These are phyloP conservation scores for Obelidium mucronatum DNA, from an alignment of 192 early-diverging fungal genomes.

Conservation along the genomic window DNA sequence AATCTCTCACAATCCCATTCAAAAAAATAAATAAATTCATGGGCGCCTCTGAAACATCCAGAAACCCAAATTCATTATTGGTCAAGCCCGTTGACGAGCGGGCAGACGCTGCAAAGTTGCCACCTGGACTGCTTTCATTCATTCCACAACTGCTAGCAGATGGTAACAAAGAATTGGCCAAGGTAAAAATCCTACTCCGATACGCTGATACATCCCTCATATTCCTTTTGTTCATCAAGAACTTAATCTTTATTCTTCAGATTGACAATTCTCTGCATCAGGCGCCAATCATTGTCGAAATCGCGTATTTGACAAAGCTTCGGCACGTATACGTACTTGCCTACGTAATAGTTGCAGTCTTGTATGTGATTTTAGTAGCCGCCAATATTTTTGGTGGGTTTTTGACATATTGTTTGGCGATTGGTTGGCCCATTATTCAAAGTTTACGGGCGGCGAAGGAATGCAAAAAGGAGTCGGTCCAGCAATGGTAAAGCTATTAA, in stretches of 20 bases:
- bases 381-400: conserved; percentile 10
- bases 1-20: too few species aligned
- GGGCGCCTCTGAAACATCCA: too few species aligned
- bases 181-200: conserved; percentile 5
- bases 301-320: conserved; percentile 21
- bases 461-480: conserved; percentile 21
- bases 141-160: conserved; percentile 9
- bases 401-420: not conserved
- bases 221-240: not conserved
- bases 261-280: conserved; percentile 4
- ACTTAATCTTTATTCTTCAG: not conserved
- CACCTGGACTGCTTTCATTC: conserved; percentile 10
- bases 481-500: conserved; percentile 9
- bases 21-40: too few species aligned
- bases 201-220: too few species aligned
- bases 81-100: too few species aligned
- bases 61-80: too few species aligned
- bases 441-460: conserved; percentile 23
- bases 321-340: not conserved
- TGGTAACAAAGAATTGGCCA: not conserved
- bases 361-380: conserved; percentile 21
- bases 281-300: conserved; percentile 11
- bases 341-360: not conserved
- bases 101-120: too few species aligned
- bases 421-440: conserved; percentile 20